Conservation (phyloP, 2,329 filamentous ascomycete species). For the Colletotrichum siamense region DNA sequence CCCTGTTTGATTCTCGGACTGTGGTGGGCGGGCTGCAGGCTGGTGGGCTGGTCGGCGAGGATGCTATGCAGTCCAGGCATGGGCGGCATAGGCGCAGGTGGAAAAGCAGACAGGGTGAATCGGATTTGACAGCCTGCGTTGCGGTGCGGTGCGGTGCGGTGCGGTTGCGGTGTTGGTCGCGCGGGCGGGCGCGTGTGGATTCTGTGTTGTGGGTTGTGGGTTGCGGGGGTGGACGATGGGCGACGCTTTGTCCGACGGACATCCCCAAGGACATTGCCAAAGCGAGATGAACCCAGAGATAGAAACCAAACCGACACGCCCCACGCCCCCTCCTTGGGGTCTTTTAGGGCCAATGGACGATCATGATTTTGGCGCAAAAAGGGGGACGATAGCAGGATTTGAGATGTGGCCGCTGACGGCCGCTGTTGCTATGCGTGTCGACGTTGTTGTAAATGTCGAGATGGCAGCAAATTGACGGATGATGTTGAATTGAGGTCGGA, state of each 20-base stretch:
- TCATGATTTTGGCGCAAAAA: neutral
- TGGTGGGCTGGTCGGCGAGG: neutral
- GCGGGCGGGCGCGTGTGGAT: neutral
- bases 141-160: neutral
- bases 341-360: neutral
- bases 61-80: neutral
- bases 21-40: neutral
- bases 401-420: neutral
- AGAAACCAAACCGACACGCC: conserved; percentile 8
- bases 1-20: conserved; percentile 1
- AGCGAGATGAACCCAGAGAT: conserved; percentile 21
- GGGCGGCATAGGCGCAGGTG: neutral
- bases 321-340: conserved; percentile 3
- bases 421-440: neutral
- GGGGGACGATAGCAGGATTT: neutral
- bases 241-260: conserved; percentile 25
- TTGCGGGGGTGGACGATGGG: conserved; percentile 11
- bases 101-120: neutral
- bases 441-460: neutral
- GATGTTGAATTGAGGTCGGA: neutral
- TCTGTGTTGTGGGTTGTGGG: neutral
- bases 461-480: neutral
- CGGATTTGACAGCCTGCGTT: neutral
- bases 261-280: conserved; percentile 24
- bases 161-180: neutral